Conservation (phyloP, 1,139 yeast species). For the Magnusiomyces paraingens region DNA sequence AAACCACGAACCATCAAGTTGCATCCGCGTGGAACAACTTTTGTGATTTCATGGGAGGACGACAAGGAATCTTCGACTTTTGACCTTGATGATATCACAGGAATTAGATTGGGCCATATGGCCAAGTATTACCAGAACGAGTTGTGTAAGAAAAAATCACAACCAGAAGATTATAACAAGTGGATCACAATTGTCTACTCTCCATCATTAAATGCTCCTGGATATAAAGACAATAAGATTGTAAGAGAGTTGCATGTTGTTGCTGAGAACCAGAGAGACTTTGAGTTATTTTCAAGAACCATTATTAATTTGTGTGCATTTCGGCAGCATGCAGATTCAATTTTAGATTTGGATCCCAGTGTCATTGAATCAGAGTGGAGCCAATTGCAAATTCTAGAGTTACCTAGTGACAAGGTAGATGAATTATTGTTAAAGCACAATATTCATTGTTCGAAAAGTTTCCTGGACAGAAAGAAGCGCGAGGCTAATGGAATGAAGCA, state of each 20-base stretch:
- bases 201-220: too few species aligned
- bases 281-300: slow-evolving; percentile 46
- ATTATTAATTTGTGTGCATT: slow-evolving; percentile 42
- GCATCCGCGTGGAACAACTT: slow-evolving; percentile 36
- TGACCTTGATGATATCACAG: slow-evolving; percentile 65
- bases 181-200: slow-evolving; percentile 80
- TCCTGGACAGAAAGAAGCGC: slow-evolving; percentile 34
- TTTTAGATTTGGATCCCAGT: slow-evolving; percentile 48
- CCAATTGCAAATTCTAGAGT: slow-evolving; percentile 38
- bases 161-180: slow-evolving; percentile 30
- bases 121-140: slow-evolving; percentile 74
- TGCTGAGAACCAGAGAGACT: slow-evolving; percentile 59
- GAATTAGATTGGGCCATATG: slow-evolving; percentile 57
- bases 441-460: slow-evolving; percentile 49
- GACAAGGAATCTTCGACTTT: slow-evolving; percentile 44
- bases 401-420: slow-evolving; percentile 52
- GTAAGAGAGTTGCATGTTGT: slow-evolving; percentile 68
- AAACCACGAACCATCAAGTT: slow-evolving; percentile 46
- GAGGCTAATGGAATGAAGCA: slow-evolving; percentile 45
- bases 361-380: slow-evolving; percentile 54
- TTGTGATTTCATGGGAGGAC: slow-evolving; percentile 47
- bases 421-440: slow-evolving; percentile 61
- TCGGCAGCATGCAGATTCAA: slow-evolving; percentile 48
- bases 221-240: slow-evolving; percentile 38
- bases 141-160: neutral